Percentiles rank a stretch among this genome's conserved stretches.
phyloP scores from a whole-genome alignment of 306 rosid species.

The Cicer yamashitae region DNA sequence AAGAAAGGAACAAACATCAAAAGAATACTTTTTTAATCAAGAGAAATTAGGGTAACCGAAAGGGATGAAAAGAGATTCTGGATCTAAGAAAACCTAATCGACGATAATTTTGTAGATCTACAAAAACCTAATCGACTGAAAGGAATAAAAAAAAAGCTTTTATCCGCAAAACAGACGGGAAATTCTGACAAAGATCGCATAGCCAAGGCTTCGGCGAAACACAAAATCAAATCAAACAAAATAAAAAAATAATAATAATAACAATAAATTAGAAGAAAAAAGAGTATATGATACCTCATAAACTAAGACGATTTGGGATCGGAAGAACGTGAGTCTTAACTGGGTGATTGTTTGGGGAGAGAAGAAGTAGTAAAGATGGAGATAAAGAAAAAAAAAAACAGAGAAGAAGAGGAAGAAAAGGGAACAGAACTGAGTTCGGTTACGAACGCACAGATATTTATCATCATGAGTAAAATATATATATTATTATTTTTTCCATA shows the following conservation, averaged over 20 bases:
- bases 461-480: background rate
- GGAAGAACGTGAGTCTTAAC: constrained; percentile 63
- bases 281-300: constrained; percentile 69
- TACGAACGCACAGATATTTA: constrained; percentile 33
- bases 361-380: background rate
- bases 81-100: constrained; percentile 10
- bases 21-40: background rate
- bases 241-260: too few relatives aligned
- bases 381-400: background rate
- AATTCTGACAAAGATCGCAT: constrained; percentile 7
- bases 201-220: constrained; percentile 16
- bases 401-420: background rate
- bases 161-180: background rate
- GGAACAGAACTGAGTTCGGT: background rate
- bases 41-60: background rate
- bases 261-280: background rate
- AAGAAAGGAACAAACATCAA: background rate
- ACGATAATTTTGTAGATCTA: constrained; percentile 24
- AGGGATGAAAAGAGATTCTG: background rate
- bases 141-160: background rate
- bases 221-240: background rate
- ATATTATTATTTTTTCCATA: too few relatives aligned
- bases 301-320: constrained; percentile 92
- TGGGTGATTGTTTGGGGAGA: constrained; percentile 38
- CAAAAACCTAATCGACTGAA: background rate